Percentiles rank a stretch among this genome's conserved stretches.
Evolutionary conservation across 352 stramenopile genomes (phyloP).

Genomic region (Globisporangium carolinianum): DNA sequence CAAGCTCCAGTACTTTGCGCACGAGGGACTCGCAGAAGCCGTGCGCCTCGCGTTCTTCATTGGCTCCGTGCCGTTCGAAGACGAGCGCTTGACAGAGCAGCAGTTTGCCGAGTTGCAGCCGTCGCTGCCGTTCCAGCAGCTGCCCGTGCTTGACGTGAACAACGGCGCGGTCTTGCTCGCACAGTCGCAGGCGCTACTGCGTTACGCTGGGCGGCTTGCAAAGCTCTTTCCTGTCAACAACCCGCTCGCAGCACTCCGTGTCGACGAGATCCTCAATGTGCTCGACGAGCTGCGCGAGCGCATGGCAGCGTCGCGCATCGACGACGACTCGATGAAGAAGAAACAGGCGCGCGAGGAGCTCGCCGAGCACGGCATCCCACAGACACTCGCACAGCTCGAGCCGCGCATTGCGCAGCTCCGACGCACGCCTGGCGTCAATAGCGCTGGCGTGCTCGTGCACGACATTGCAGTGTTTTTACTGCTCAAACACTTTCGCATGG

Average conservation of each 20-base stretch:
- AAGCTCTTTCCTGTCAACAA: conserved; percentile 29
- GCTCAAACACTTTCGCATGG: conserved; percentile 18
- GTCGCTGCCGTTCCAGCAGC: conserved; percentile 28
- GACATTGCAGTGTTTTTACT: conserved; percentile 20
- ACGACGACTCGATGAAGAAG: conserved; percentile 26
- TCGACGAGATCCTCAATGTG: conserved; percentile 24
- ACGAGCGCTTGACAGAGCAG: conserved; percentile 31
- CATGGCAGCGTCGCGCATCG: conserved; percentile 17
- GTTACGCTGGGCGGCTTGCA: conserved; percentile 23
- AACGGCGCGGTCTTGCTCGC: conserved; percentile 15
- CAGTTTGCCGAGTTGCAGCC: conserved; percentile 28
- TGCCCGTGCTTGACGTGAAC: conserved; percentile 47
- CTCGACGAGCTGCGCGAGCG: conserved; percentile 20
- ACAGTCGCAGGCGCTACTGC: conserved; percentile 23
- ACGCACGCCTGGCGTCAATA: conserved; percentile 13
- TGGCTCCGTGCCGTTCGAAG: conserved; percentile 34
- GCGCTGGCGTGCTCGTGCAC: conserved; percentile 19
- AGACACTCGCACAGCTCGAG: conserved; percentile 20
- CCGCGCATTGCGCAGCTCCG: conserved; percentile 23
- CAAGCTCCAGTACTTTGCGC: conserved; percentile 54
- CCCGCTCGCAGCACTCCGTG: conserved; percentile 18
- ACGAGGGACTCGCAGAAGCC: conserved; percentile 36
- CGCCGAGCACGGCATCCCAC: conserved; percentile 18
- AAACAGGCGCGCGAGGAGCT: conserved; percentile 28
- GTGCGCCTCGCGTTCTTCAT: conserved; percentile 43